Evolutionary conservation across 345 rosid genomes (phyloP).

Genomic region (Lepidium didymum): DNA sequence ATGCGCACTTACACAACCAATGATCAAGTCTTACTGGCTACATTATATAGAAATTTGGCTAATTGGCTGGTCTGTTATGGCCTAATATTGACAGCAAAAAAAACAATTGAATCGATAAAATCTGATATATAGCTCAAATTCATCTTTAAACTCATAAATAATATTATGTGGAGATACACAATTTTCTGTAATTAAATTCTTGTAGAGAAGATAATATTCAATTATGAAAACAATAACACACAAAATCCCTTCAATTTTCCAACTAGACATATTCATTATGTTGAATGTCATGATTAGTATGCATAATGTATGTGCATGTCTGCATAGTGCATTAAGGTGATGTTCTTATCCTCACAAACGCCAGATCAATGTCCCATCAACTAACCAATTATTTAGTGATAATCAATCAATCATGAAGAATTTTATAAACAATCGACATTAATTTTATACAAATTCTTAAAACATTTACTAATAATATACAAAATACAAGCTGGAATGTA

Average conservation of each 20-base stretch:
- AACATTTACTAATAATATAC: not conserved
- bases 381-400: not conserved
- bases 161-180: no score
- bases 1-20: no score
- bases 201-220: no score
- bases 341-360: not conserved
- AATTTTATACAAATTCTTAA: not conserved
- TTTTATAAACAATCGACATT: not conserved
- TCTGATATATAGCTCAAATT: no score
- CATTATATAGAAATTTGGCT: no score
- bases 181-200: no score
- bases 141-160: no score
- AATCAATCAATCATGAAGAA: not conserved
- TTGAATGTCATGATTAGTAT: not conserved
- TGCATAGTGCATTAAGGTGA: not conserved
- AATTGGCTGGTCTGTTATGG: no score
- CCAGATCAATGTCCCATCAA: conserved; percentile 7
- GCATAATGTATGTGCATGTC: not conserved
- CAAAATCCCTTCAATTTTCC: not conserved
- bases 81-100: no score
- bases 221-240: not conserved
- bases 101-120: no score
- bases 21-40: no score
- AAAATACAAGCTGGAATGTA: conserved; percentile 8
- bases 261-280: not conserved